Conservation (phyloP, 23 red algal species). For the Gracilaria caudata region DNA sequence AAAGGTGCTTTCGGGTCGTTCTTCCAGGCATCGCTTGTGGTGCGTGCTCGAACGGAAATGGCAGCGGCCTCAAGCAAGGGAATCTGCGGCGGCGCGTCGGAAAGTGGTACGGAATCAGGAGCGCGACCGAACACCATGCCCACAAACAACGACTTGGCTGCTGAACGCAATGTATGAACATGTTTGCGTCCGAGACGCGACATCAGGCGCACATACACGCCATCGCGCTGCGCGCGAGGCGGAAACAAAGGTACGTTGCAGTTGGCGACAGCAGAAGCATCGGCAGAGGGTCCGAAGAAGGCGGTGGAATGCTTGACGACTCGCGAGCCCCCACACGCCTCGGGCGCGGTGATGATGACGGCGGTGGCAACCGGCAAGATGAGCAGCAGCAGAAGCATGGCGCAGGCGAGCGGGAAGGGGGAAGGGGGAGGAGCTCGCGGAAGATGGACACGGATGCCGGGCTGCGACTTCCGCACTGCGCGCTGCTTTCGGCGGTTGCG, state of each 20-base stretch:
- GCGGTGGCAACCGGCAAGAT: constrained; percentile 28
- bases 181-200: constrained; percentile 3
- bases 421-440: not conserved
- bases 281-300: constrained; percentile 70
- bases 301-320: constrained; percentile 76
- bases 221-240: constrained; percentile 55
- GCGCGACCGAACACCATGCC: constrained; percentile 22
- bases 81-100: constrained; percentile 19
- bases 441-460: not conserved
- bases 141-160: constrained; percentile 17
- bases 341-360: constrained; percentile 59
- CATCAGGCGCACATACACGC: constrained; percentile 10
- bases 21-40: not conserved
- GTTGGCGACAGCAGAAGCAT: constrained; percentile 33
- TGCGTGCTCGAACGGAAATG: not conserved
- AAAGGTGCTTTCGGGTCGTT: not conserved
- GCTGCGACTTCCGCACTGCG: not conserved
- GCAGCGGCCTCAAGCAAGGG: not conserved
- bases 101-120: not conserved
- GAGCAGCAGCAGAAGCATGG: constrained; percentile 48
- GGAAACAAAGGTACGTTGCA: constrained; percentile 60
- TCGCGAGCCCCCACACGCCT: constrained; percentile 71
- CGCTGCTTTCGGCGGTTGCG: constrained; percentile 4
- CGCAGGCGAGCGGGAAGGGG: not conserved
- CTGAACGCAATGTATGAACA: not conserved